Conservation (phyloP, 805 yeast species). For the Schwanniomyces yamadae region DNA sequence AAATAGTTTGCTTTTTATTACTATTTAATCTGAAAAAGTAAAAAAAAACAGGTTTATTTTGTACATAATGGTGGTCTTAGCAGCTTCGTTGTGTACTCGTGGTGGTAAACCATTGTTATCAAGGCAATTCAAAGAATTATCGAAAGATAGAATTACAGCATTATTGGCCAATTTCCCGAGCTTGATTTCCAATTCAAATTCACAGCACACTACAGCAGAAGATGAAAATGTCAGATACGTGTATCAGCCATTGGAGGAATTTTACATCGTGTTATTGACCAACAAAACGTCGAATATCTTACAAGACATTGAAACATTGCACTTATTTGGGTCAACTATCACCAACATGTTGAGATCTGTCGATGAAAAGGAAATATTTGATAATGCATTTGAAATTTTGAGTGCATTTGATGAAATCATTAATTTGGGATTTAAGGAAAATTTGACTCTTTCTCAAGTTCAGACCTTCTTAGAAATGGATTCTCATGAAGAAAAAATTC, state of each 20-base stretch:
- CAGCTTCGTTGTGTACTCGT: slow-evolving; percentile 92
- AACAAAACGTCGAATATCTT: slow-evolving; percentile 87
- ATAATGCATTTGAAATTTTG: slow-evolving; percentile 82
- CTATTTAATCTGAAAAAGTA: not conserved
- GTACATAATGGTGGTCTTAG: slow-evolving; percentile 67
- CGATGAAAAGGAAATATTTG: slow-evolving; percentile 81
- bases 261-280: slow-evolving; percentile 86
- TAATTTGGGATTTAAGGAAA: slow-evolving; percentile 86
- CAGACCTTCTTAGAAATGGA: slow-evolving; percentile 94
- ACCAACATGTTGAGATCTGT: slow-evolving; percentile 67
- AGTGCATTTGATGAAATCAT: slow-evolving; percentile 94
- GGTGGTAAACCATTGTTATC: slow-evolving; percentile 91
- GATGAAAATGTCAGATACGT: slow-evolving; percentile 90
- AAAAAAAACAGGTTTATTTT: not conserved
- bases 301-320: slow-evolving; percentile 91
- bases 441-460: slow-evolving; percentile 76
- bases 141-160: slow-evolving; percentile 82
- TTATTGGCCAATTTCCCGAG: slow-evolving; percentile 83
- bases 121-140: slow-evolving; percentile 84
- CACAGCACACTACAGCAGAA: slow-evolving; percentile 92
- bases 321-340: slow-evolving; percentile 78
- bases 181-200: slow-evolving; percentile 62
- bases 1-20: too few relatives aligned
- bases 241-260: slow-evolving; percentile 93
- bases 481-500: slow-evolving; percentile 97